Evolutionary conservation across 768 basidiomycete genomes (phyloP).

Genomic region (Hericium alpestre): DNA sequence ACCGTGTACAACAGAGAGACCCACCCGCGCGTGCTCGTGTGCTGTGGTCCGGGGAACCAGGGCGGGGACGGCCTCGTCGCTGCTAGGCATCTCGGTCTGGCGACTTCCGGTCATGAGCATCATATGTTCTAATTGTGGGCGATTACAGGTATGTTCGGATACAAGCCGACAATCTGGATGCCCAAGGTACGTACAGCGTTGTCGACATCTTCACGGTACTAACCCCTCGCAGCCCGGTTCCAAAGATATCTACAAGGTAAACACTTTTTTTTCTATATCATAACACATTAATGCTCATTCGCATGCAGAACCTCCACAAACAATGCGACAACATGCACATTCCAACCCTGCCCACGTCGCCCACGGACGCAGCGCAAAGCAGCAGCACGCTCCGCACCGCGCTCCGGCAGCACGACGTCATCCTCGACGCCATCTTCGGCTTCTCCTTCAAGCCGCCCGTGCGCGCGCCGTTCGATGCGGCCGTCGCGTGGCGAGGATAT

Average conservation of each 20-base stretch:
- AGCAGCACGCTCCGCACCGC: conserved; percentile 34
- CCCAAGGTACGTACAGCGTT: conserved; percentile 58
- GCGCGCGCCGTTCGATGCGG: conserved; percentile 72
- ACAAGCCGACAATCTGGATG: conserved; percentile 81
- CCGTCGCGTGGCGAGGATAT: neutral
- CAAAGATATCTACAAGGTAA: conserved; percentile 85
- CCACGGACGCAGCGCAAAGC: conserved; percentile 25
- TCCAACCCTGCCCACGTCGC: conserved; percentile 43
- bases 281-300: neutral
- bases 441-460: conserved; percentile 94
- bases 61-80: conserved; percentile 96
- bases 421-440: conserved; percentile 94
- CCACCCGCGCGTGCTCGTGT: conserved; percentile 77
- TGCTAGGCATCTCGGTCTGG: conserved; percentile 77
- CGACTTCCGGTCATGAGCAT: neutral
- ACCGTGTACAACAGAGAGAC: conserved; percentile 61
- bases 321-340: conserved; percentile 91
- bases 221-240: conserved; percentile 57
- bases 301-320: conserved; percentile 57
- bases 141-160: conserved; percentile 77
- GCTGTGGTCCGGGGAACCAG: conserved; percentile 97
- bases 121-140: neutral
- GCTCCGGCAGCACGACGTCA: conserved; percentile 58
- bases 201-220: neutral
- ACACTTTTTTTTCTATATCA: neutral